Base-by-base conservation (phyloP, 2,329 filamentous ascomycete genomes). In the Parascedosporium putredinis region DNA sequence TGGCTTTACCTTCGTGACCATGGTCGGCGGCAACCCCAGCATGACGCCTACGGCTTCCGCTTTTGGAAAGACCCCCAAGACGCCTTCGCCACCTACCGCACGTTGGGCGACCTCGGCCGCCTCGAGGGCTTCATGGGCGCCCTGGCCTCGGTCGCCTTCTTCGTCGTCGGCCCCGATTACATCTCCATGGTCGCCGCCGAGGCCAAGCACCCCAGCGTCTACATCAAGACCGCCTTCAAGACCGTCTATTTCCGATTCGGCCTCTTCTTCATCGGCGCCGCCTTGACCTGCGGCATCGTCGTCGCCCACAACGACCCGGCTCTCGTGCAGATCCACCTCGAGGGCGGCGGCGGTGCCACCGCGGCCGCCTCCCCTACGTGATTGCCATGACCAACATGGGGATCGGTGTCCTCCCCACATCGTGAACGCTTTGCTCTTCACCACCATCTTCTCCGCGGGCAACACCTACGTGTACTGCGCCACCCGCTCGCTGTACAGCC, bases 371-470 rank as follows among this genome's bases (percentile, higher is more conserved):
- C 64, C 60, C 82, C 10, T 87, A 83, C 57, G 84, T 89, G 51
- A 86, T 88, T 54, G 85, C 84, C 16, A 80, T 83, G 29, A 72
- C 75, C 8, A 74, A 78, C 25, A 85, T 84, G 2, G 80, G 83
- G 0, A 81, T 89, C 51, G 72, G 70, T 4, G 82, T 75, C 5
- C 74, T 89, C 82, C 84, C 0, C 80, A 78, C 4, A 76, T 90
- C 50, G 81, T 91, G 64, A 91, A 91, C 61, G 85, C 84, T 31
- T 72, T 88, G 20, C 81, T 90, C 56, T 73, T 89, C 55, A 85
- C 81, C 0, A 84, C 82, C 51, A 58, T 75, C 2, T 76, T 79
- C 53, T 76, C 72, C 47, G 74, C 72, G 1, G 77, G 75, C 0
- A 78, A 78, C 59, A 74, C 71, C 27, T 78, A 77, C 56, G 68